These are phyloP conservation scores for Coemansia sp. DNA, from an alignment of 192 early-diverging fungal genomes.

Conservation along the genomic window DNA sequence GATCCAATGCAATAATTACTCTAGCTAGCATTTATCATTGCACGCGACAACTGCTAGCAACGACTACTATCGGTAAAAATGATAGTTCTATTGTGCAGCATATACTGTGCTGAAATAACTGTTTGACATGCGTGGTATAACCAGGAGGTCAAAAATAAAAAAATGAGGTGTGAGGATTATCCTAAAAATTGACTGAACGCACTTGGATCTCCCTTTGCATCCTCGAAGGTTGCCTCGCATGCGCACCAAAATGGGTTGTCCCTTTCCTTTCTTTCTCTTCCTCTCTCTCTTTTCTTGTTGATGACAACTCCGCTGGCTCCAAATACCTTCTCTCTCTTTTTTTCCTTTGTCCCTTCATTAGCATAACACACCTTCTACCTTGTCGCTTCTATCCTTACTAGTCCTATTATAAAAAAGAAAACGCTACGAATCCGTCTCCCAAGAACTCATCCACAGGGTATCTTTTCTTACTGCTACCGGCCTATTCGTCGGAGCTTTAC, in stretches of 20 bases:
- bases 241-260: not conserved
- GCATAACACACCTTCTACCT: constrained; percentile 5
- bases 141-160: not conserved
- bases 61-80: not conserved
- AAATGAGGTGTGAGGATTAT: not conserved
- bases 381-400: not conserved
- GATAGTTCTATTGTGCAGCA: not conserved
- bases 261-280: constrained; percentile 4
- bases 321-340: not conserved
- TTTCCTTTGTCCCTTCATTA: not conserved
- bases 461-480: not conserved
- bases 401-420: not conserved
- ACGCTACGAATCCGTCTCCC: no score
- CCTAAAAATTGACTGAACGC: not conserved
- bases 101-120: not conserved
- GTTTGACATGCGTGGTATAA: not conserved
- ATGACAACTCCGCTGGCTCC: not conserved
- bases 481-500: not conserved
- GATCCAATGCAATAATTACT: not conserved
- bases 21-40: not conserved
- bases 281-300: constrained; percentile 6
- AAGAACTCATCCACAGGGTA: no score
- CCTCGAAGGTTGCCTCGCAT: not conserved
- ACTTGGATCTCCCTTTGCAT: constrained; percentile 7
- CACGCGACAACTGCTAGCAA: not conserved